phyloP scores from a whole-genome alignment of 176 grass and related monocot species.

The Canna indica region DNA sequence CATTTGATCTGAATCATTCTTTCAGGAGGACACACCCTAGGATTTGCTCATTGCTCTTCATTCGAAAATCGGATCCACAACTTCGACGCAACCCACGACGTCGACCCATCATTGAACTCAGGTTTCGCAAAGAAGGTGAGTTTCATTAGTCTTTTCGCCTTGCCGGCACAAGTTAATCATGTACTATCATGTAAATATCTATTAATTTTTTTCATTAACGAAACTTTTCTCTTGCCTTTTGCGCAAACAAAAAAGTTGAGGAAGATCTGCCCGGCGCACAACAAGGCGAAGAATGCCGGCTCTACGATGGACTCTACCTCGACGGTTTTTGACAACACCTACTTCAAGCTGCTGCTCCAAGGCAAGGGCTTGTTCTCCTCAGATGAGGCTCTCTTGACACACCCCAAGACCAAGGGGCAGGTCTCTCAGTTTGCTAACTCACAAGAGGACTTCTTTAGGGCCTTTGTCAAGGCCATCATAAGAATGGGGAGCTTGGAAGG shows the following conservation, averaged over 20 bases:
- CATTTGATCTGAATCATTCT: no score
- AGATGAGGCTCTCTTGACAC: conserved; percentile 64
- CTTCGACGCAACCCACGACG: conserved; percentile 23
- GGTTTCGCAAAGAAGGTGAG: conserved; percentile 60
- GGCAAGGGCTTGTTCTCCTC: conserved; percentile 56
- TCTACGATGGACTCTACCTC: conserved; percentile 50
- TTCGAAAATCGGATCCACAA: conserved; percentile 65
- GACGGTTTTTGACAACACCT: conserved; percentile 63
- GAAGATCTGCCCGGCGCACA: conserved; percentile 55
- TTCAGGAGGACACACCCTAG: conserved; percentile 70
- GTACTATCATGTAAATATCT: no score
- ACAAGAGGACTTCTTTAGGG: conserved; percentile 43
- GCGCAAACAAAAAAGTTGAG: no score
- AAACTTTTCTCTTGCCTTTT: no score
- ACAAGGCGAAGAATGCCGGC: conserved; percentile 45
- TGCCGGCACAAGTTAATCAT: no score
- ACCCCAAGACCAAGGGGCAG: conserved; percentile 52
- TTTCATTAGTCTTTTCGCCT: no score
- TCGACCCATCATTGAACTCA: conserved; percentile 44
- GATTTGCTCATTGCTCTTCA: conserved; percentile 87
- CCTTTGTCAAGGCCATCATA: conserved; percentile 66
- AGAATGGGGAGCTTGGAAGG: conserved; percentile 56
- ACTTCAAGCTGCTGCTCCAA: conserved; percentile 58
- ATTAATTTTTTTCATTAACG: no score
- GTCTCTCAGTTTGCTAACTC: conserved; percentile 45